Percentiles rank a stretch among this genome's conserved stretches.
Conservation (phyloP, 2,329 filamentous ascomycete genomes). For the Botryosphaeria dothidea region DNA sequence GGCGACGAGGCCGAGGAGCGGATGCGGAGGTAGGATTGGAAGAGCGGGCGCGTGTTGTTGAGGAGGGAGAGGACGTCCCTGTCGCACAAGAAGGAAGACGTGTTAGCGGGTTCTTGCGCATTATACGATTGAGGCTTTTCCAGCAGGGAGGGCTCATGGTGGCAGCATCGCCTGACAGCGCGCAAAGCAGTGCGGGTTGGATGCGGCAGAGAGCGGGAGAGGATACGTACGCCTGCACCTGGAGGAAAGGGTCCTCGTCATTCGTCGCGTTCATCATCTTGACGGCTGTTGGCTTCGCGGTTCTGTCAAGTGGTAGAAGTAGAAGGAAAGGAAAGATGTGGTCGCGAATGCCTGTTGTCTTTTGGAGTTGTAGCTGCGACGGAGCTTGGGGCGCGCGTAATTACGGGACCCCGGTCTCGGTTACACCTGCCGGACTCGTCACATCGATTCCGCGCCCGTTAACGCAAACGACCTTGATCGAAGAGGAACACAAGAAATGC, state of each 20-base stretch:
- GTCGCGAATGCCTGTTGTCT: conserved; percentile 7
- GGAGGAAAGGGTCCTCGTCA: conserved; percentile 51
- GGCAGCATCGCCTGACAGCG: too few species aligned
- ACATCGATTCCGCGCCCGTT: background rate
- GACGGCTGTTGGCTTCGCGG: background rate
- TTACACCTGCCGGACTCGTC: background rate
- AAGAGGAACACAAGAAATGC: too few species aligned
- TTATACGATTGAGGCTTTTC: too few species aligned
- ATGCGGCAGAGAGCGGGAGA: background rate
- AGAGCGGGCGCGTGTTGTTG: conserved; percentile 77
- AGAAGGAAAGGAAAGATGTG: background rate
- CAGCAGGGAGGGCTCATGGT: too few species aligned
- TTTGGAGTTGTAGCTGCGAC: background rate
- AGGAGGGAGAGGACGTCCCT: conserved; percentile 90
- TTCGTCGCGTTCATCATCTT: conserved; percentile 40
- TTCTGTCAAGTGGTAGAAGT: background rate
- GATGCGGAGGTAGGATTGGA: conserved; percentile 94
- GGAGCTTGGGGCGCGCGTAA: conserved; percentile 6
- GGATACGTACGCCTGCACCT: conserved; percentile 47
- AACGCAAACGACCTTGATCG: background rate
- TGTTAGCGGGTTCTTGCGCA: background rate
- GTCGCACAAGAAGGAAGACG: background rate
- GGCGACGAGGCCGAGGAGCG: conserved; percentile 75
- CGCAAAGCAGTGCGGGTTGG: too few species aligned
- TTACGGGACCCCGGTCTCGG: background rate